These are phyloP conservation scores for Andrographis paniculata DNA, from an alignment of 305 asterid species.

Conservation along the genomic window DNA sequence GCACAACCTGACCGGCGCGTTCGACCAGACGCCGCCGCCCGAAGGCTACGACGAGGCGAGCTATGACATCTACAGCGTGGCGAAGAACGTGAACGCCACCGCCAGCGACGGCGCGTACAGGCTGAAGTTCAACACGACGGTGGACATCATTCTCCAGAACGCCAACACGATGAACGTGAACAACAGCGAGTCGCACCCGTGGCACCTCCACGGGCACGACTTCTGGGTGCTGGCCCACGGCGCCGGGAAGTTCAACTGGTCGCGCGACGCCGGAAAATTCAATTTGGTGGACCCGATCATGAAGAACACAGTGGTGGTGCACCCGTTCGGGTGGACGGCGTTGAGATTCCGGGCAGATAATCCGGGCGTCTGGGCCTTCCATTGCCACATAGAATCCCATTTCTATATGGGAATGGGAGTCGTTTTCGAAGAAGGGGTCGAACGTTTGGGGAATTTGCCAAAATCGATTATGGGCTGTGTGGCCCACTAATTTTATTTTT, in stretches of 20 bases:
- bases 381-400: conserved; percentile 92
- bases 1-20: conserved; percentile 24
- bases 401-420: conserved; percentile 93
- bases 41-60: conserved; percentile 32
- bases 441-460: conserved; percentile 60
- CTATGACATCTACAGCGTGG: conserved; percentile 33
- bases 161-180: conserved; percentile 53
- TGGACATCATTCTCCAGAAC: conserved; percentile 68
- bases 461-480: conserved; percentile 85
- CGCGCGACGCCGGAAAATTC: conserved; percentile 37
- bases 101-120: conserved; percentile 43
- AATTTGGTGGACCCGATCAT: conserved; percentile 71
- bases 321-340: conserved; percentile 88
- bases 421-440: conserved; percentile 75
- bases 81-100: conserved; percentile 45
- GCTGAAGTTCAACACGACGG: conserved; percentile 52
- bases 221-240: conserved; percentile 91
- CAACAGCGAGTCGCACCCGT: conserved; percentile 89
- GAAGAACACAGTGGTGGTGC: conserved; percentile 80
- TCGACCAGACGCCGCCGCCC: conserved; percentile 54
- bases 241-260: conserved; percentile 44
- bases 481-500: conserved; percentile 2
- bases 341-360: conserved; percentile 73
- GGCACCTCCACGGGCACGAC: conserved; percentile 98
- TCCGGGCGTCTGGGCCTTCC: conserved; percentile 93